phyloP scores from a whole-genome alignment of 1,284 basidiomycete species.

The Ganoderma leucocontextum region DNA sequence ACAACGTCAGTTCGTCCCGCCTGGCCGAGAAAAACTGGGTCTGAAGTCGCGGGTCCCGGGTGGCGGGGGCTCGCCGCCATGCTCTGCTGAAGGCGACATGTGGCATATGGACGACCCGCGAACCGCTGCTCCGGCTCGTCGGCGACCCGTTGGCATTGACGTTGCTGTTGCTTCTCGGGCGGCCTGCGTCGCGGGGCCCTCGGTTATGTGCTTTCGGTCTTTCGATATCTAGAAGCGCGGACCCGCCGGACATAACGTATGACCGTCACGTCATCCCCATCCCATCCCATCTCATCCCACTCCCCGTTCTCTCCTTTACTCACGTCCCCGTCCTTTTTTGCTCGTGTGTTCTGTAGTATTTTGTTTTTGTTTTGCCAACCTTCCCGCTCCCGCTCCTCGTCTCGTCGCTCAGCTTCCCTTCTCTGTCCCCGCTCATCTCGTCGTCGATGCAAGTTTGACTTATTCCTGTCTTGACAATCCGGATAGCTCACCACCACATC shows the following conservation, averaged over 20 bases:
- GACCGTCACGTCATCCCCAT: conserved; percentile 2
- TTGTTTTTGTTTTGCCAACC: conserved; percentile 34
- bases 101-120: conserved; percentile 1
- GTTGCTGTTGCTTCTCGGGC: conserved; percentile 5
- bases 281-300: conserved; percentile 19
- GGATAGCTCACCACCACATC: conserved; percentile 39
- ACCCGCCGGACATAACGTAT: conserved; percentile 9
- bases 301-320: conserved; percentile 14
- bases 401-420: conserved; percentile 36
- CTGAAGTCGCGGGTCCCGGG: conserved; percentile 41
- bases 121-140: neutral
- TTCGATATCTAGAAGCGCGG: conserved; percentile 12
- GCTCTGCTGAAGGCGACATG: neutral
- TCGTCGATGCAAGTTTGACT: conserved; percentile 44
- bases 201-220: conserved; percentile 4
- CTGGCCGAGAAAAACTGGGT: conserved; percentile 71
- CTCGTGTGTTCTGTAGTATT: conserved; percentile 36
- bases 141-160: neutral
- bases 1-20: conserved; percentile 62
- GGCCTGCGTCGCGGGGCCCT: conserved; percentile 4
- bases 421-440: conserved; percentile 36
- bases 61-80: conserved; percentile 1
- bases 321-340: conserved; percentile 23
- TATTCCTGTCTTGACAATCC: conserved; percentile 49
- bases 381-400: conserved; percentile 32